Conservation (phyloP, 2,329 filamentous ascomycete genomes). For the Penicillium hesseltinei region DNA sequence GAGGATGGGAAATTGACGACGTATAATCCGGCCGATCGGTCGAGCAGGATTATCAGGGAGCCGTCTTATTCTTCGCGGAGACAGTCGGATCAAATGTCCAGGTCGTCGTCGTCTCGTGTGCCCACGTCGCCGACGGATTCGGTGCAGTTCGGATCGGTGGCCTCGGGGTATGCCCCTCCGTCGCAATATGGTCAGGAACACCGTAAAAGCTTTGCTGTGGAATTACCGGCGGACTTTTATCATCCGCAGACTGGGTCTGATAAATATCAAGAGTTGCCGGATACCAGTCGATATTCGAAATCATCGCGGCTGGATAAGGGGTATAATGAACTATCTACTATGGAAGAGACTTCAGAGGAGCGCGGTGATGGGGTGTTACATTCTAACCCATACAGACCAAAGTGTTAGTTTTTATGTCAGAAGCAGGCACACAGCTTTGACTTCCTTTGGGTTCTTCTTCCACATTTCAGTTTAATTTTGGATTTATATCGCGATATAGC, state of each 20-base stretch:
- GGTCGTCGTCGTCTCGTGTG: neutral
- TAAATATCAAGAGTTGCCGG: conserved; percentile 4
- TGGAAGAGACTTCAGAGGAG: neutral
- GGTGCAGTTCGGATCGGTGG: neutral
- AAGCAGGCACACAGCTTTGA: neutral
- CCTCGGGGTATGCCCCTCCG: neutral
- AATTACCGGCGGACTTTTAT: conserved; percentile 16
- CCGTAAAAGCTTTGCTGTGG: conserved; percentile 4
- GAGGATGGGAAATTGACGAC: conserved; percentile 23
- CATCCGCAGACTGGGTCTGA: neutral
- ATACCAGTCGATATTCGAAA: neutral
- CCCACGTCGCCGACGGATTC: conserved; percentile 6
- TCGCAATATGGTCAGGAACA: neutral
- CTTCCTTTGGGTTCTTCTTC: neutral
- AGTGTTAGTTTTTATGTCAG: neutral
- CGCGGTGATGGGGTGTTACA: neutral
- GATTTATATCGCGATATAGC: no score
- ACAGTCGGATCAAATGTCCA: conserved; percentile 3
- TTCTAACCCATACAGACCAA: neutral
- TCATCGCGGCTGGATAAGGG: neutral
- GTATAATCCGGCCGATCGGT: conserved; percentile 20
- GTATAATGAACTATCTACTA: neutral
- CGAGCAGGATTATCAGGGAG: neutral
- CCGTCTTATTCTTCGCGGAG: neutral
- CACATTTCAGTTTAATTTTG: neutral